phyloP scores from a whole-genome alignment of 129 eudicot genomes.

The Artemisia argyi region DNA sequence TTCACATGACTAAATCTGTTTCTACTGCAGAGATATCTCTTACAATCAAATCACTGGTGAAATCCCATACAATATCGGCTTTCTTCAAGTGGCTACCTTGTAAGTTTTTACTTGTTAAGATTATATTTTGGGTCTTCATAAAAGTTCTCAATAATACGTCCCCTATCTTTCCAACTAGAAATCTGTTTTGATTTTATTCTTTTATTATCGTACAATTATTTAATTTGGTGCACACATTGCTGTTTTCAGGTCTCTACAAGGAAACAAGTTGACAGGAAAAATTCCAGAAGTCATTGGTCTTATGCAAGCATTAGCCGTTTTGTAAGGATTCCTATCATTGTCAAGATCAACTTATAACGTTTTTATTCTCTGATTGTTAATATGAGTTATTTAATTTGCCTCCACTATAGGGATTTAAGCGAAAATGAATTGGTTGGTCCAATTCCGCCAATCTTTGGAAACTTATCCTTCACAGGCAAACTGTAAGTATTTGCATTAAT shows the following conservation, averaged over 20 bases:
- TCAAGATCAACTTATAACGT: background rate
- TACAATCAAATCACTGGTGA: conserved; percentile 82
- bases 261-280: conserved; percentile 69
- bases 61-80: conserved; percentile 89
- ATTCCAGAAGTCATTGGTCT: conserved; percentile 89
- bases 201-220: no score
- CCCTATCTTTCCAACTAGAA: background rate
- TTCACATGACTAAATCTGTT: background rate
- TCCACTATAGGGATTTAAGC: conserved; percentile 67
- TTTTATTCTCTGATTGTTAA: background rate
- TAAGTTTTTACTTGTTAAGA: conserved; percentile 19
- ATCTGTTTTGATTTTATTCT: no score
- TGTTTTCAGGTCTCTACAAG: conserved; percentile 75
- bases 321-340: conserved; percentile 47
- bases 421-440: conserved; percentile 82
- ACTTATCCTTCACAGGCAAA: conserved; percentile 84
- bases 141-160: background rate
- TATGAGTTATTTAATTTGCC: background rate
- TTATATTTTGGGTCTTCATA: background rate
- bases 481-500: conserved; percentile 46
- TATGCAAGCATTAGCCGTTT: conserved; percentile 90
- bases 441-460: conserved; percentile 86
- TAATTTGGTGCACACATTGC: background rate
- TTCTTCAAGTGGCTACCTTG: conserved; percentile 91
- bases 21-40: conserved; percentile 66